Evolutionary conservation across 2,329 filamentous ascomycete species (phyloP).

Genomic region (Metarhizium album): DNA sequence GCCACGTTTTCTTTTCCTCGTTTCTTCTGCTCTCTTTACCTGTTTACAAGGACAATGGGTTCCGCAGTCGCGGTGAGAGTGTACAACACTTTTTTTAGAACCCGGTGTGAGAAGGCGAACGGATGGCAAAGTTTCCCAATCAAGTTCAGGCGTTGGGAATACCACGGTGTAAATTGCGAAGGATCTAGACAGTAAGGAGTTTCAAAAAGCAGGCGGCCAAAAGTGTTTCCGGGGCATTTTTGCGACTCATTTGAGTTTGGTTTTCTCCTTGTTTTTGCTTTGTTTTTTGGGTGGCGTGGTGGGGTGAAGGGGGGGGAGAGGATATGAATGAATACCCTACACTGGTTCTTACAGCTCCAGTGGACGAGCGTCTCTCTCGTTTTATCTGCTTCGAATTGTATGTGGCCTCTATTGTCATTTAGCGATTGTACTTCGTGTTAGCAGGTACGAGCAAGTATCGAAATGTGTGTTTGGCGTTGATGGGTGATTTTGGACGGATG

Average conservation of each 20-base stretch:
- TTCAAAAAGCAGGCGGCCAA: neutral
- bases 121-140: neutral
- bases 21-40: no score
- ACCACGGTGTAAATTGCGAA: neutral
- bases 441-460: neutral
- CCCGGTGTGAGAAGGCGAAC: neutral
- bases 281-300: no score
- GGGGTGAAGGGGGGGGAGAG: no score
- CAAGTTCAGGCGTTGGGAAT: neutral
- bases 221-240: neutral
- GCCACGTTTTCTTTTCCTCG: neutral
- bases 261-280: no score
- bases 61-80: neutral
- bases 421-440: neutral
- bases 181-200: neutral
- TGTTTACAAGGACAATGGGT: neutral
- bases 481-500: neutral
- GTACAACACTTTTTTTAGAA: neutral
- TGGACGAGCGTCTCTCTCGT: neutral
- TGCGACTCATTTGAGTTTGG: neutral
- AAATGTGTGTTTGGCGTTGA: neutral
- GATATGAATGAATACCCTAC: conserved; percentile 6
- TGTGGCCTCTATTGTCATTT: neutral
- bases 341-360: conserved; percentile 4
- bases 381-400: neutral